Evolutionary conservation across 139 green algal genomes (phyloP), one percentile per base, ranked within the genome.

Genomic region (Ettlia oleoabundans): DNA sequence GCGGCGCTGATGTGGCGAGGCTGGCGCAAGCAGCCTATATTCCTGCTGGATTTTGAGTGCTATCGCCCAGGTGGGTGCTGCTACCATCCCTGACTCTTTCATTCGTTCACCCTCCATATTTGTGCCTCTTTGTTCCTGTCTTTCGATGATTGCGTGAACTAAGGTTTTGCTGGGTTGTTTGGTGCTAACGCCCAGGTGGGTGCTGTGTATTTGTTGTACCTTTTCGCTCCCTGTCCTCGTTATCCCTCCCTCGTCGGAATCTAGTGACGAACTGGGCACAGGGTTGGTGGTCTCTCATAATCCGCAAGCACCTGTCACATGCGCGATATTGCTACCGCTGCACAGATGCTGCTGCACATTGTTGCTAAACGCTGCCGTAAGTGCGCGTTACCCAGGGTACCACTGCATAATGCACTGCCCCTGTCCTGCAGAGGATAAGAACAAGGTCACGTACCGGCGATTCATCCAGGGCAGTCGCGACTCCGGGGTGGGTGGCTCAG

Each of bases 41-140:
- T 94, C 73, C 84, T 98, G 38, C 82, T 98, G 15, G 94, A 98
- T 58, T 95, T 96, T 85, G 87, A 85, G 47, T 93, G 87, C 85
- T 95, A 86, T 78, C 81, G 81, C 62, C 88, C 89, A 1, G 83
- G 76, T 30, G 83, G 84, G 38, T 70, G 55, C 69, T 63, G 69
- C n/a, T n/a, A n/a, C n/a, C n/a, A n/a, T n/a, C n/a, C n/a, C n/a
- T n/a, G n/a, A n/a, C n/a, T n/a, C n/a, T n/a, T n/a, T n/a, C n/a
- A n/a, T n/a, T n/a, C n/a, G n/a, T n/a, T n/a, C n/a, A n/a, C n/a
- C n/a, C n/a, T n/a, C n/a, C n/a, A n/a, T n/a, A n/a, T n/a, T n/a
- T n/a, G n/a, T n/a, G n/a, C n/a, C n/a, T 3, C 40, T 24, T 18
- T 35, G 24, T 1, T 53, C 38, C 2, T 40, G 13, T 7, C 2